These are phyloP conservation scores for Arthrobotrys musiformis DNA, from an alignment of 2,329 filamentous ascomycete genomes.

Conservation along the genomic window DNA sequence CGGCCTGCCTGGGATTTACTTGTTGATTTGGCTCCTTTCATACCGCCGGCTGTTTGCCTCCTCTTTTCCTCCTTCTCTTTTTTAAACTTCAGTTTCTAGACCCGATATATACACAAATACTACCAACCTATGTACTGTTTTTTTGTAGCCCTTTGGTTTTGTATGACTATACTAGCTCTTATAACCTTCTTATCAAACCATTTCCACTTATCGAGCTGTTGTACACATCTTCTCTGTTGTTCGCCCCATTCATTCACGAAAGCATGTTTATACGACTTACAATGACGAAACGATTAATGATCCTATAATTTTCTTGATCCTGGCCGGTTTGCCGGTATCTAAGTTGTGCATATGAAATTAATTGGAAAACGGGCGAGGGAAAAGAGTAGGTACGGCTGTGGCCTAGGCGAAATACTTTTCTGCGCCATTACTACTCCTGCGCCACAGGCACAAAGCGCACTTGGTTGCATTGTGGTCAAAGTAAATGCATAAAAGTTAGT, in stretches of 20 bases:
- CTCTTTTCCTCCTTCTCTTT: not conserved
- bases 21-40: too few species aligned
- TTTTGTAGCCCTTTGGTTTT: not conserved
- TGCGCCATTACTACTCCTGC: too few species aligned
- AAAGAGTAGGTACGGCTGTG: too few species aligned
- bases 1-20: not conserved
- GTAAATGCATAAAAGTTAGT: too few species aligned
- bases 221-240: not conserved
- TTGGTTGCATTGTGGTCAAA: too few species aligned
- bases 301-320: not conserved
- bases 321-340: too few species aligned
- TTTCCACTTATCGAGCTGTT: not conserved
- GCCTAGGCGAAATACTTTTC: too few species aligned
- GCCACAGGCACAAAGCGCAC: too few species aligned
- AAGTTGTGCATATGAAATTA: too few species aligned
- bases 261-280: not conserved
- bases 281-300: not conserved
- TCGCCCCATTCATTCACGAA: not conserved
- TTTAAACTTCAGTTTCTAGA: not conserved
- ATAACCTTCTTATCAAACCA: not conserved
- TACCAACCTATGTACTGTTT: too few species aligned
- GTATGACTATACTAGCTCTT: constrained; percentile 2
- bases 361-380: too few species aligned
- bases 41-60: too few species aligned
- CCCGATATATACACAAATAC: not conserved